Base-by-base conservation (phyloP, 257 asterid species). In the Pogostemon cablin region DNA sequence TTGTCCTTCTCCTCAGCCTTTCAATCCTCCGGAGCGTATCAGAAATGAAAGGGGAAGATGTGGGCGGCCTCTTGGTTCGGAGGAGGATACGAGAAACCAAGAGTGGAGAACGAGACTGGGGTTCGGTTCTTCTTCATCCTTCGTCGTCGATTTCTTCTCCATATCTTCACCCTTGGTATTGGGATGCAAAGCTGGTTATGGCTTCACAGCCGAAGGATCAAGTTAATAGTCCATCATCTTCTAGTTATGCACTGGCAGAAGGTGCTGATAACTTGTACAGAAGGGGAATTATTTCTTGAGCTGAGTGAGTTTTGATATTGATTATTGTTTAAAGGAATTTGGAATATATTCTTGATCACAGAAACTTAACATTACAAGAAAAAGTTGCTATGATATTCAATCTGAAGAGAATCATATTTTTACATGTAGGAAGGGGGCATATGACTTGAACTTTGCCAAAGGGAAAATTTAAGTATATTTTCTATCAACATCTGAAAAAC, bases 31-130 rank as follows among this genome's bases (percentile, higher is more conserved):
- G 97, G 69, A 90, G 92, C 47, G 65, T 88, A 54, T 81, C 98
- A 2, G 96, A 87, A 79, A 79, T 87, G 73, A 84, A 37, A 54
- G 73, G 84, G 62, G 90, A 82, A 67, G 98, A 93, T 47, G 59
- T 81, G 0, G 98, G 95, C n/a, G 67, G 76, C 39, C 78, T 93
- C 77, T 65, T 93, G 78, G 75, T 87, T 6, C 81, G 96, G 72
- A 84, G 96, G 53, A 83, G 98, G 77, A 72, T 90, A 70, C 65
- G 80, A 62, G 96, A 90, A 69, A 86, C 88, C 5, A 87, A 74
- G 87, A 34, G 71, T n/a, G 98, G 98, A 7, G 88, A 84, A 0
- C 77, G 89, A 72, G 93, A 92, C 60, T 90, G 96, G 97, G 95
- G 98, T 0, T 93, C 97, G 3, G 89, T 90, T 54, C 59, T 84